phyloP scores from a whole-genome alignment of 2,329 filamentous ascomycete genomes.

The Aureobasidium pullulans region DNA sequence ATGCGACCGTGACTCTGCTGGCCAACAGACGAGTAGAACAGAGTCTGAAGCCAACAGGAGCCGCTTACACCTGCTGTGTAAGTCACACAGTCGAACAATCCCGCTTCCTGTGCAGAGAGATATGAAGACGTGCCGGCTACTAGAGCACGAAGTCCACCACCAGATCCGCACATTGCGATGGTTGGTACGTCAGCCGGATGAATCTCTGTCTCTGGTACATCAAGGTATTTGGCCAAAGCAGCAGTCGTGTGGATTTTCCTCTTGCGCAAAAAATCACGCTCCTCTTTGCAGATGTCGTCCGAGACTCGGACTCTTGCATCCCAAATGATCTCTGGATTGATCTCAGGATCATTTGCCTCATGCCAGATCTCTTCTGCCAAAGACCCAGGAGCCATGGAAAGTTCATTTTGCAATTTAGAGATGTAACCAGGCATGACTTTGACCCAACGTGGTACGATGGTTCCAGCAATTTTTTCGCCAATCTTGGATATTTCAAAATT shows the following conservation, averaged over 20 bases:
- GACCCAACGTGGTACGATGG: constrained; percentile 75
- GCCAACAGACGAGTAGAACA: constrained; percentile 77
- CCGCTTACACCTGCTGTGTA: constrained; percentile 95
- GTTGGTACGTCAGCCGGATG: constrained; percentile 86
- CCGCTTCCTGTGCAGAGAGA: constrained; percentile 73
- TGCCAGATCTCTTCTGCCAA: constrained; percentile 89
- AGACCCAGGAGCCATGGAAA: constrained; percentile 81
- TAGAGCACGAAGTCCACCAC: constrained; percentile 80
- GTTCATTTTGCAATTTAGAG: constrained; percentile 75
- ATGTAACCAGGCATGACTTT: constrained; percentile 67
- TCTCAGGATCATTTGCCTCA: constrained; percentile 74
- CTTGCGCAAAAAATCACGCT: constrained; percentile 64
- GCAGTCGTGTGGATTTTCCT: constrained; percentile 61
- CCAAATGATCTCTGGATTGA: constrained; percentile 82
- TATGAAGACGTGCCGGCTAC: constrained; percentile 87
- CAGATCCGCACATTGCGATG: constrained; percentile 91
- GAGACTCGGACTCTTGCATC: constrained; percentile 78
- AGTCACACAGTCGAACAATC: constrained; percentile 86
- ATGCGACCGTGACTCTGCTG: constrained; percentile 60
- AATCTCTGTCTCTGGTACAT: constrained; percentile 69
- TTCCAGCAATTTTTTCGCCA: constrained; percentile 23
- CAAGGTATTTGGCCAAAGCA: constrained; percentile 76
- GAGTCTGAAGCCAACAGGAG: constrained; percentile 86
- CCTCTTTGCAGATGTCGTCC: constrained; percentile 71
- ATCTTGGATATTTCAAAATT: constrained; percentile 23